phyloP scores from a whole-genome alignment of 768 basidiomycete species.

The Tubosaeta sp. region DNA sequence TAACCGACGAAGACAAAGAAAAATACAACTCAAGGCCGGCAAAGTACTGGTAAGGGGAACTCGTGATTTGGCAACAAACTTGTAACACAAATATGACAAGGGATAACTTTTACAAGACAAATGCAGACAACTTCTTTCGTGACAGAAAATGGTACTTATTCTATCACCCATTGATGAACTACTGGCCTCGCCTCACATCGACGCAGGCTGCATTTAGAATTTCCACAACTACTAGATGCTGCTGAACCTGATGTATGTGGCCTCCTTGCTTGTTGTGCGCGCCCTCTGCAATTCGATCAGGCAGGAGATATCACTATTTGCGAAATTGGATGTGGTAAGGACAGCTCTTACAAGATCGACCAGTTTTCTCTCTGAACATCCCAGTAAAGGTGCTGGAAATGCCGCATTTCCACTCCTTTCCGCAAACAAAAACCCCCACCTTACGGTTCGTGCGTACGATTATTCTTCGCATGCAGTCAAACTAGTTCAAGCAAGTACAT shows the following conservation, averaged over 20 bases:
- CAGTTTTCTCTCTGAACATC: background rate
- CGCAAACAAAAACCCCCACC: constrained; percentile 76
- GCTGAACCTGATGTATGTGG: constrained; percentile 57
- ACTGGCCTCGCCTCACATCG: constrained; percentile 1
- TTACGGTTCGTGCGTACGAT: constrained; percentile 80
- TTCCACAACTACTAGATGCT: constrained; percentile 78
- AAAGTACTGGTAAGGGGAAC: constrained; percentile 56
- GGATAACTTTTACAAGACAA: constrained; percentile 91
- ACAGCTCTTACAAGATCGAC: background rate
- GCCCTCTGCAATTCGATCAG: constrained; percentile 35
- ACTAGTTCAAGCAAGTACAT: constrained; percentile 67
- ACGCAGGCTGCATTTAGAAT: constrained; percentile 84
- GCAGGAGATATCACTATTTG: constrained; percentile 74
- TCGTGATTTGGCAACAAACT: constrained; percentile 26
- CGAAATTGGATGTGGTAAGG: constrained; percentile 87
- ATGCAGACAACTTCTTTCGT: constrained; percentile 87
- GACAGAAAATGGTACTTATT: constrained; percentile 84
- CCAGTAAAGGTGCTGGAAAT: constrained; percentile 79
- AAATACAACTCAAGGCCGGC: constrained; percentile 73
- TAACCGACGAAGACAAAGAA: constrained; percentile 64
- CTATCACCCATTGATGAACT: background rate
- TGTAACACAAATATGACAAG: constrained; percentile 41
- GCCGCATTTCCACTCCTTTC: constrained; percentile 84
- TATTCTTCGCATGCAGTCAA: constrained; percentile 88
- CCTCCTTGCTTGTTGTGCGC: background rate